phyloP scores from a whole-genome alignment of 2,329 filamentous ascomycete genomes.

The Teratosphaeria viscida region DNA sequence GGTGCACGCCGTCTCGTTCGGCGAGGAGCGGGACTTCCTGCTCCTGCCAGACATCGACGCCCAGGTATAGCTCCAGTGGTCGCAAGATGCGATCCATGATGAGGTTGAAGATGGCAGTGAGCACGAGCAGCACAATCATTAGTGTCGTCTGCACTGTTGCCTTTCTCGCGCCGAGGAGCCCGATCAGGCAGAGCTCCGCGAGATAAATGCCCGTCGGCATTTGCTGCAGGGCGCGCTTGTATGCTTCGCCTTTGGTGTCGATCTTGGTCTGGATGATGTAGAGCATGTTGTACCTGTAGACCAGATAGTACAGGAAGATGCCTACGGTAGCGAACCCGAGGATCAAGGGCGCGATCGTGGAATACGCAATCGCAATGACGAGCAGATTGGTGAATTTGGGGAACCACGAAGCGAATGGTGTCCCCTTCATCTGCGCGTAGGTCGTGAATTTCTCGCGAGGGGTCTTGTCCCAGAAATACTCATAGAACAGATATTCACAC shows the following conservation, averaged over 20 bases:
- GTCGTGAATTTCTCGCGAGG: conserved; percentile 38
- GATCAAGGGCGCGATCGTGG: conserved; percentile 39
- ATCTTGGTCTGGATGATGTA: conserved; percentile 37
- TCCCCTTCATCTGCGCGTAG: conserved; percentile 32
- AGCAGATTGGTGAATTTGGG: conserved; percentile 38
- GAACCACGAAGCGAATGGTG: conserved; percentile 36
- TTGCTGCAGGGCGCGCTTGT: conserved; percentile 37
- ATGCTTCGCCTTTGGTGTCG: conserved; percentile 38
- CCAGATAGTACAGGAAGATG: conserved; percentile 35
- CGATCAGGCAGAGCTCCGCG: conserved; percentile 38
- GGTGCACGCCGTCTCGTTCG: conserved; percentile 18
- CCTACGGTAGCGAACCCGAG: conserved; percentile 37
- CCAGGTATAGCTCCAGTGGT: conserved; percentile 24
- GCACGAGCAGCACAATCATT: conserved; percentile 31
- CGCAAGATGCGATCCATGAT: conserved; percentile 20
- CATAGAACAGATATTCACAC: conserved; percentile 23
- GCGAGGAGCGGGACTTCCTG: conserved; percentile 21
- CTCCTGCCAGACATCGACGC: conserved; percentile 21
- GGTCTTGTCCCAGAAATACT: conserved; percentile 29
- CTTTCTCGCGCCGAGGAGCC: conserved; percentile 31
- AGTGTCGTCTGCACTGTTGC: conserved; percentile 33
- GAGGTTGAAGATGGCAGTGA: conserved; percentile 25
- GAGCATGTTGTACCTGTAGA: conserved; percentile 40
- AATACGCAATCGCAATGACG: conserved; percentile 36
- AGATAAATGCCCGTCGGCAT: conserved; percentile 39